phyloP scores from a whole-genome alignment of 805 yeast genomes.

The Nakazawaea molendinolei region DNA sequence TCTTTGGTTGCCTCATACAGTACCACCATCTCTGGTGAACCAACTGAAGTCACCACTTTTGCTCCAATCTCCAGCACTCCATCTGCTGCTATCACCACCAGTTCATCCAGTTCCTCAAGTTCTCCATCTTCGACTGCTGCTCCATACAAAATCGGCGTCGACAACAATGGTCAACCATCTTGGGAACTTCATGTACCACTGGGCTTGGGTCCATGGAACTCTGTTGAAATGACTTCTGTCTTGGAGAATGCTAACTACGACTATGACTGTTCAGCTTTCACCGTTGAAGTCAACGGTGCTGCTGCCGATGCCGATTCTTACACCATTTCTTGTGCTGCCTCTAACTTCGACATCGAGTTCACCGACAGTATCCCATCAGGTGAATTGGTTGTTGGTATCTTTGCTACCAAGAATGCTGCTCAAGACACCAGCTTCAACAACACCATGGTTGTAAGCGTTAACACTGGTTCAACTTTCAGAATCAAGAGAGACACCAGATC shows the following conservation, averaged over 20 bases:
- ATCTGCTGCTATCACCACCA: neutral
- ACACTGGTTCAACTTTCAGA: conserved; percentile 13
- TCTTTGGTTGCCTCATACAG: conserved; percentile 21
- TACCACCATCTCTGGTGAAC: conserved; percentile 16
- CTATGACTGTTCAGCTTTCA: conserved; percentile 10
- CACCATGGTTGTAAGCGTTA: conserved; percentile 6
- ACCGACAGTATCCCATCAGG: neutral
- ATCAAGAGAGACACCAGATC: conserved; percentile 7
- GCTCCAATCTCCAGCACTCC: conserved; percentile 8
- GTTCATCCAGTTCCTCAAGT: conserved; percentile 11
- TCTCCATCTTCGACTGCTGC: conserved; percentile 6
- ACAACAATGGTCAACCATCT: conserved; percentile 8
- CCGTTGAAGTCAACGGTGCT: conserved; percentile 4
- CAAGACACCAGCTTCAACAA: conserved; percentile 4
- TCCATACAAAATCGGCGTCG: conserved; percentile 9
- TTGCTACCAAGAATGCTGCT: conserved; percentile 3
- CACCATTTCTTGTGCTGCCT: conserved; percentile 8
- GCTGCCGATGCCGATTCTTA: conserved; percentile 1
- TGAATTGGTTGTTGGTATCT: conserved; percentile 7
- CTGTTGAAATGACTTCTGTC: conserved; percentile 3
- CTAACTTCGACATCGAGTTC: conserved; percentile 9
- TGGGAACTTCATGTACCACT: conserved; percentile 11
- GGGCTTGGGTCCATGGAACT: conserved; percentile 5
- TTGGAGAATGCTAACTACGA: conserved; percentile 3
- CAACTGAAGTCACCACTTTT: conserved; percentile 17